Evolutionary conservation across 164 flowering plant species (phyloP).

Genomic region (Stephania yunnanensis): DNA sequence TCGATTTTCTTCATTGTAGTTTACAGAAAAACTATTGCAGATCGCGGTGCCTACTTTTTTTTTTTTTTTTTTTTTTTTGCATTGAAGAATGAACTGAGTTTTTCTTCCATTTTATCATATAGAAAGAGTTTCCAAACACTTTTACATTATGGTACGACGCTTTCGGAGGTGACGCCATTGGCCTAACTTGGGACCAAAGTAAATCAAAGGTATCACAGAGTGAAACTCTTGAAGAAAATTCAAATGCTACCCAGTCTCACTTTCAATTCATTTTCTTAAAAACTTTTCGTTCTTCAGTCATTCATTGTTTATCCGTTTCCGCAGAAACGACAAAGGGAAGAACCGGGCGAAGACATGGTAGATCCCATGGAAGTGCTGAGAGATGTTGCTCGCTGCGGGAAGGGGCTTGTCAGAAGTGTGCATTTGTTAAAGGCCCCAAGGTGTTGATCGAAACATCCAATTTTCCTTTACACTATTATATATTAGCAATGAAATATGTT

Average conservation of each 20-base stretch:
- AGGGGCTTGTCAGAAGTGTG: slow-evolving; percentile 60
- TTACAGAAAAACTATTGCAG: not conserved
- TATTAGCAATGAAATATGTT: no score
- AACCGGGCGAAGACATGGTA: slow-evolving; percentile 25
- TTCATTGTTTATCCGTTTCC: slow-evolving; percentile 3
- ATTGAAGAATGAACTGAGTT: not conserved
- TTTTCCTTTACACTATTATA: no score
- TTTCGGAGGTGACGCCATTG: slow-evolving; percentile 87
- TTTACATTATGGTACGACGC: slow-evolving; percentile 88
- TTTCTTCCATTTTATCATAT: slow-evolving; percentile 14
- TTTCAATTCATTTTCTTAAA: not conserved
- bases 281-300: not conserved
- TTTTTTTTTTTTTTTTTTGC: not conserved
- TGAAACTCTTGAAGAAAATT: not conserved
- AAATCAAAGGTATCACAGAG: slow-evolving; percentile 48
- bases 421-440: slow-evolving; percentile 63
- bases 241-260: not conserved
- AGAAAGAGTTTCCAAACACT: slow-evolving; percentile 50
- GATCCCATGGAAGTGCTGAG: slow-evolving; percentile 41
- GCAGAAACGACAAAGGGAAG: slow-evolving; percentile 76
- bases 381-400: slow-evolving; percentile 43
- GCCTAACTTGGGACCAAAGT: slow-evolving; percentile 65
- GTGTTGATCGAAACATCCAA: not conserved
- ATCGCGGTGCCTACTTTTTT: not conserved
- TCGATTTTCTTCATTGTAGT: not conserved